phyloP scores from a whole-genome alignment of 2,329 filamentous ascomycete genomes.

The Paracorniculantispora psalliotae region DNA sequence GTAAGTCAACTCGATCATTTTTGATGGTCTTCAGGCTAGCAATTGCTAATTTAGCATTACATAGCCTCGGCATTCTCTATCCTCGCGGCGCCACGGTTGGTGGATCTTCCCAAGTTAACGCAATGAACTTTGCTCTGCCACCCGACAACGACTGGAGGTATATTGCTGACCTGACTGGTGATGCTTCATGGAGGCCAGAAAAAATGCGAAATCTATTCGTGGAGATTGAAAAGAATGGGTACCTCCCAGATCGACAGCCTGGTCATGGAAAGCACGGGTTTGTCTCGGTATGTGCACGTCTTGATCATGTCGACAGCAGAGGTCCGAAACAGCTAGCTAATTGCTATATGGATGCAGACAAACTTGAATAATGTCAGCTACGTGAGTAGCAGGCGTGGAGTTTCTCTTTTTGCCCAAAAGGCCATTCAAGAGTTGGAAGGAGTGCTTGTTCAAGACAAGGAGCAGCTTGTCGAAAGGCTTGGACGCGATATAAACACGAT shows the following conservation, averaged over 20 bases:
- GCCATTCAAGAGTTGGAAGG: constrained; percentile 16
- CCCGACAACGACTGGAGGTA: neutral
- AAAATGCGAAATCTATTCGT: constrained; percentile 38
- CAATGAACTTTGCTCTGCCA: neutral
- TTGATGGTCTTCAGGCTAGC: neutral
- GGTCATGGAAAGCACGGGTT: constrained; percentile 39
- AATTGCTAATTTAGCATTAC: neutral
- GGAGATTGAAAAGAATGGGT: constrained; percentile 38
- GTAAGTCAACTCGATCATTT: neutral
- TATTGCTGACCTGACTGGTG: neutral
- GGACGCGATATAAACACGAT: constrained; percentile 26
- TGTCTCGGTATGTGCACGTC: constrained; percentile 22
- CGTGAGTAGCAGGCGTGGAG: constrained; percentile 15
- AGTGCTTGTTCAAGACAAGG: constrained; percentile 18
- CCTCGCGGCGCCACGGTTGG: neutral
- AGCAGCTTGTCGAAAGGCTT: constrained; percentile 23
- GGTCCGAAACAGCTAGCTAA: neutral
- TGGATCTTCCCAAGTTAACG: neutral
- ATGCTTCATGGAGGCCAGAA: constrained; percentile 25
- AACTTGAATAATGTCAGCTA: constrained; percentile 20
- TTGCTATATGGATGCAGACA: constrained; percentile 12
- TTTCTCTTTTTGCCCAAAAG: constrained; percentile 11
- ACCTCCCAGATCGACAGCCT: constrained; percentile 27
- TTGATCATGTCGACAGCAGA: neutral
- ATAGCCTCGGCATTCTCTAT: neutral